Base-by-base conservation (phyloP, 805 yeast species). In the Wickerhamomyces hampshirensis region DNA sequence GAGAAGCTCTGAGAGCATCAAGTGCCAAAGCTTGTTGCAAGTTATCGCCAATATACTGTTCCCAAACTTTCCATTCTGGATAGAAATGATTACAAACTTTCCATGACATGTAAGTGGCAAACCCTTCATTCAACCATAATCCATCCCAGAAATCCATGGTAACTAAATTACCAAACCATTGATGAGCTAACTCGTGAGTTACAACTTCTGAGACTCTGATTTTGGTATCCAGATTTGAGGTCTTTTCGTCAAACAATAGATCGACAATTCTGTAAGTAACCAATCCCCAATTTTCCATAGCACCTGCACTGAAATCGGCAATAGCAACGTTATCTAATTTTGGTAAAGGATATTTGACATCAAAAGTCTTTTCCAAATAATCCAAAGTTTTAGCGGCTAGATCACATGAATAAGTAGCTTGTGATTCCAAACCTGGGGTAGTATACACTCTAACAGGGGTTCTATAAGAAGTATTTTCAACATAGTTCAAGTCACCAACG, bases 141-240 rank as follows among this genome's bases (percentile, higher is more conserved):
- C 86, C 91, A 60, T 83, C 86, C 95, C 95, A 84, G 81, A 86
- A 84, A 55, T 84, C 89, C 94, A 84, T 84, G 37, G 95, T 84
- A 42, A 84, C 94, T 62, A 84, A 69, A 61, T 84, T 81, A 56
- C 95, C 95, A 53, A 84, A 84, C 95, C 95, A 84, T 66, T 84
- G 95, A 61, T 84, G 95, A 33, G 94, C 93, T 65, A 84, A 71
- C 64, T 84, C 95, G 65, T 84, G 95, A 65, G 81, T 85, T 30
- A 84, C 88, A 33, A 84, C 93, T 55, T 84, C 91, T 26, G 88
- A 83, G 27, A 84, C 93, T 58, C 89, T 71, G 58, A 77, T 79
- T 57, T 77, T 75, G 47, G 82, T 73, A 40, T 66, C 67, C 44
- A 76, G 65, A 43, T 79, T 76, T 33, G 93, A 77, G 51, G 73